Evolutionary conservation across 768 basidiomycete genomes (phyloP), one percentile per base, ranked within the genome.

Genomic region (Boletus sp.): DNA sequence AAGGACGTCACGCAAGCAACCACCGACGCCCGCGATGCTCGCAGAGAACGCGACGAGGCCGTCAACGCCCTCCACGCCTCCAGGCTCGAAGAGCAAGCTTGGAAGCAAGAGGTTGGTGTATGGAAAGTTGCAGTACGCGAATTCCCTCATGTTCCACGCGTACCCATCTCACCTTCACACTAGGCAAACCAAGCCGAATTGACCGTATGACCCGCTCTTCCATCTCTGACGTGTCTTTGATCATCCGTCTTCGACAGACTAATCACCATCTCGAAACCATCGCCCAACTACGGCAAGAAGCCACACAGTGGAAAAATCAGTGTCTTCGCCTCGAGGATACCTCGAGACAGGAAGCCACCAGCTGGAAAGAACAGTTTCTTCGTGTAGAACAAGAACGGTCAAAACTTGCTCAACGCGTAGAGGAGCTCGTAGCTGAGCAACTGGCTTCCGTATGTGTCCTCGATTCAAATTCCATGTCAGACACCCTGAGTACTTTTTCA

Each of bases 281-380:
- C 49, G 65, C 76, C 2, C 83, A 83, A 50, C 74, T 89, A 30
- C 80, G 82, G 25, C 77, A 84, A 46, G 87, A 91, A 65, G 74
- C 81, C 0, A 72, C 70, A 0, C 86, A 89, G 50, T 88, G 87
- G 86, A 88, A 88, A 68, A 82, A 84, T 47, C 88, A 90, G 61
- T 75, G 77, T 46, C 63, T 73, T 21, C 75, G 78, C 29, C 66
- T 77, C 29, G 77, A 79, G 48, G 79, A 80, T 50, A 69, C 75
- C 1, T 75, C 77, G 10, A 70, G 75, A 44, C 71, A 71, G 30
- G 77, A 79, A 55, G 80, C 87, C 0, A 75, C 76, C 50, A 85
- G 85, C 60, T 90, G 88, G 88, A 89, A 90, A 67, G 87, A 88
- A 21, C 87, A 88, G 60, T 90, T 88, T 66, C 72, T 84, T 35